Evolutionary conservation across 768 basidiomycete species (phyloP), one percentile per base, ranked within the genome.

Genomic region (Rhodotorula diobovata): DNA sequence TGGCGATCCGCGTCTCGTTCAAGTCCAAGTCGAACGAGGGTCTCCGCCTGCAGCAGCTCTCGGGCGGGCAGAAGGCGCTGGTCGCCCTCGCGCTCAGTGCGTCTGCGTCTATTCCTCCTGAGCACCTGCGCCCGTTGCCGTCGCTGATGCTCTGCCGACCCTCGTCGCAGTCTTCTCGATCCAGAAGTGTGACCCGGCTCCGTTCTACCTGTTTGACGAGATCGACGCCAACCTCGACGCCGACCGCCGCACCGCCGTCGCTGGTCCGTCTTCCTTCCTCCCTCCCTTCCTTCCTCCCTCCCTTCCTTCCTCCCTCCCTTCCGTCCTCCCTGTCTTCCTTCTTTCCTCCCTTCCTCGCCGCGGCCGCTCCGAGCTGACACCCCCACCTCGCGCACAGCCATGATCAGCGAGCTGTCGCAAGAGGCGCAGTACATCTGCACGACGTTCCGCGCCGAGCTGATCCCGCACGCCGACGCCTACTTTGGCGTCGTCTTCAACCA

Each of bases 181-280:
- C 75, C 96, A 99, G 81, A 97, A 96, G 81, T 98, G 95, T 79
- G 96, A 99, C 78, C 96, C 96, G 4, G 95, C 96, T 0, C 96
- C 96, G 4, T 99, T 99, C 83, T 98, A 98, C 81, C 84, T 99
- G n/a, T 98, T 99, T 77, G 96, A 99, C 79, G 96, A 98, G 89
- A 98, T 99, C 78, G 96, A 99, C 78, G 96, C 96, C 63, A 97
- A 97, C 77, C 84, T 99, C 58, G 95, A 97, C 76, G 93, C 94
- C 11, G 93, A 98, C 82, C 96, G 97, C 71, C 90, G 95, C 37
- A 96, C 95, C 16, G 93, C 95, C 21, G 95, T 98, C 32, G 92
- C 95, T 10, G 85, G 94, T 94, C 77, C 79, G 91, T 82, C 9
- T 45, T 30, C 8, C 41, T 43, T 18, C 41, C 18, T 41, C 46